Percentiles rank a stretch among this genome's conserved stretches.
Conservation (phyloP, 352 stramenopile species). For the Globisporangium parvum region DNA sequence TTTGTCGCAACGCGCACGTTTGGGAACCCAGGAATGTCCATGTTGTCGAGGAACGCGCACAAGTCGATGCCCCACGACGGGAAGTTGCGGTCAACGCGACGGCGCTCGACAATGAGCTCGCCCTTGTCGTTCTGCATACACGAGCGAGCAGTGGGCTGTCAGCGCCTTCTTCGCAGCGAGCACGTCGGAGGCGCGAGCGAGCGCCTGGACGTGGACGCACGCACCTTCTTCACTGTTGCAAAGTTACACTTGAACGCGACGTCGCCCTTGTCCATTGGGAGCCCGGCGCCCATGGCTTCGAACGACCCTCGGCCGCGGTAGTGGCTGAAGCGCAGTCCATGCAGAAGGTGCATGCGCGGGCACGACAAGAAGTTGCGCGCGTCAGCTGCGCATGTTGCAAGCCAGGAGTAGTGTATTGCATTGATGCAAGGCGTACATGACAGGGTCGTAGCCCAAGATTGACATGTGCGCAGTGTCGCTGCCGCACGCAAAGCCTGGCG, state of each 20-base stretch:
- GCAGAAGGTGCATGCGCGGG: background rate
- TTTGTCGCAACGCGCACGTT: slow-evolving; percentile 69
- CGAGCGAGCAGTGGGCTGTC: background rate
- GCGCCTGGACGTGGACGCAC: background rate
- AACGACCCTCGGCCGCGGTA: slow-evolving; percentile 84
- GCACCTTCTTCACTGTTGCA: slow-evolving; percentile 54
- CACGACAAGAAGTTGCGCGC: too few relatives aligned
- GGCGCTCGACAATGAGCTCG: slow-evolving; percentile 56
- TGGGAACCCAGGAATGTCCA: slow-evolving; percentile 55
- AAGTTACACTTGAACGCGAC: slow-evolving; percentile 90
- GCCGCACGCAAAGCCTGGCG: slow-evolving; percentile 76
- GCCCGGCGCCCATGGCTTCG: slow-evolving; percentile 81
- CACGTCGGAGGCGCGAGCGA: background rate
- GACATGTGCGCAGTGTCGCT: slow-evolving; percentile 89
- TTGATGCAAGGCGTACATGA: slow-evolving; percentile 32
- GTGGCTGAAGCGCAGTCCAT: slow-evolving; percentile 28
- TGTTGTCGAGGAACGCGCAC: slow-evolving; percentile 64
- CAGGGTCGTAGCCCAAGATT: slow-evolving; percentile 84
- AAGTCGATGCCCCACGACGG: slow-evolving; percentile 76
- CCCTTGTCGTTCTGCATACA: slow-evolving; percentile 41
- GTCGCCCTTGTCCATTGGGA: slow-evolving; percentile 80
- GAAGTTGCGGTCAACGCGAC: slow-evolving; percentile 84
- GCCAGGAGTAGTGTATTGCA: too few relatives aligned
- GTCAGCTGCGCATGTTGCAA: too few relatives aligned
- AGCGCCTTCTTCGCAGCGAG: background rate